Evolutionary conservation across 805 yeast species (phyloP).

Genomic region (Candida germanica): DNA sequence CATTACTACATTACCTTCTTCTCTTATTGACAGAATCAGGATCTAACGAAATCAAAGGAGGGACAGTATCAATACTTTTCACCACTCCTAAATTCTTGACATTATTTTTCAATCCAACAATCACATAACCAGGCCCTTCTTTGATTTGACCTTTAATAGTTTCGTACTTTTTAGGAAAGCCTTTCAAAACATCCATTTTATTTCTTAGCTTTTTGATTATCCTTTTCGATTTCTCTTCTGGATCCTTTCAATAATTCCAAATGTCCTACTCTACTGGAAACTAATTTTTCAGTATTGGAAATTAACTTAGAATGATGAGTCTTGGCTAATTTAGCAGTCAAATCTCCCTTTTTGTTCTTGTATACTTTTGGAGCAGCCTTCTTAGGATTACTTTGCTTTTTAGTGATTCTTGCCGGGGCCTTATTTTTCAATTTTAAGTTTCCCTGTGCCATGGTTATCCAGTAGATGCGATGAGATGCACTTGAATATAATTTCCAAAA

Average conservation of each 20-base stretch:
- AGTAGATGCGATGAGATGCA: slow-evolving; percentile 1
- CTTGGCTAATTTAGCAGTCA: slow-evolving; percentile 54
- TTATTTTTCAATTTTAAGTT: slow-evolving; percentile 55
- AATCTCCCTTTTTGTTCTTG: slow-evolving; percentile 62
- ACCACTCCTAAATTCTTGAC: slow-evolving; percentile 1
- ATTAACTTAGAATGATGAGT: slow-evolving; percentile 52
- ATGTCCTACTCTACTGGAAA: slow-evolving; percentile 91
- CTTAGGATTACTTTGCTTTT: slow-evolving; percentile 60
- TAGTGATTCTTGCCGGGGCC: slow-evolving; percentile 54
- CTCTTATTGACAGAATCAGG: slow-evolving; percentile 3
- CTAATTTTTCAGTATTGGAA: slow-evolving; percentile 74
- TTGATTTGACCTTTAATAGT: neutral
- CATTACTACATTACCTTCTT: neutral
- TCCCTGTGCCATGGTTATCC: slow-evolving; percentile 80
- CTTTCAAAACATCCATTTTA: slow-evolving; percentile 11
- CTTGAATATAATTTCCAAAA: no score
- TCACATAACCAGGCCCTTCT: no score
- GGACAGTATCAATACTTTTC: slow-evolving; percentile 9
- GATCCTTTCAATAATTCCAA: slow-evolving; percentile 88
- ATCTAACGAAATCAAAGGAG: slow-evolving; percentile 14
- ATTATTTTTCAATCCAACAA: slow-evolving; percentile 3
- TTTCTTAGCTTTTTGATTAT: slow-evolving; percentile 35
- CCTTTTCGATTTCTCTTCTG: slow-evolving; percentile 75
- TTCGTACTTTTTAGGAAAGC: slow-evolving; percentile 11
- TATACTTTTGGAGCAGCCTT: slow-evolving; percentile 70